phyloP scores from a whole-genome alignment of 305 asterid genomes.

The Plantago lanceolata region DNA sequence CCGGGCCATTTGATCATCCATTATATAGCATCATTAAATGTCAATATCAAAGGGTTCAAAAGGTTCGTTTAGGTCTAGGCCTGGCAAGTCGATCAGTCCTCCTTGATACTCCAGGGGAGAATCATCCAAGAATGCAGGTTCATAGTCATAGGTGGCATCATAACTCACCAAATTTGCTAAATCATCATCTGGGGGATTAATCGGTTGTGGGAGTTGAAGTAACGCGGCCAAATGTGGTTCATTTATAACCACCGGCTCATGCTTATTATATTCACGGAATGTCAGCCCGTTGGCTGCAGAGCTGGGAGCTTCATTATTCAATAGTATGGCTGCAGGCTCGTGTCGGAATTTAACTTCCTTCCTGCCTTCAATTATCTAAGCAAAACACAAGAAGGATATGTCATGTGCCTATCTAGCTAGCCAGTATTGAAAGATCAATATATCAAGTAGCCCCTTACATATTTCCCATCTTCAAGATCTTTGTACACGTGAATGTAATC shows the following conservation, averaged over 20 bases:
- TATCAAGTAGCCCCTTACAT: conserved; percentile 39
- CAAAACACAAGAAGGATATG: not conserved
- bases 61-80: conserved; percentile 22
- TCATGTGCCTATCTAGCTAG: too few species aligned
- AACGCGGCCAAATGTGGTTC: not conserved
- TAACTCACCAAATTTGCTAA: conserved; percentile 26
- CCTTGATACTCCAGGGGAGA: conserved; percentile 59
- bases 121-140: conserved; percentile 38
- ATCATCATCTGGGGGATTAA: conserved; percentile 29
- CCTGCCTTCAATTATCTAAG: conserved; percentile 67
- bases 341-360: conserved; percentile 33
- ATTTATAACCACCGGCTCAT: not conserved
- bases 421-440: not conserved
- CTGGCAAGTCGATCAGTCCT: conserved; percentile 37
- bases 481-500: conserved; percentile 63
- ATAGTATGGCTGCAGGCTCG: conserved; percentile 21
- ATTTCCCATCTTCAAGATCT: conserved; percentile 42
- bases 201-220: conserved; percentile 19
- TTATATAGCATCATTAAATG: not conserved
- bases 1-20: not conserved
- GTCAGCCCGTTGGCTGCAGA: conserved; percentile 13
- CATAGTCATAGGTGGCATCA: conserved; percentile 25
- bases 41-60: conserved; percentile 29
- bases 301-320: conserved; percentile 12
- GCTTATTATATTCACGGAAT: conserved; percentile 10